phyloP scores from a whole-genome alignment of 2,329 filamentous ascomycete genomes.

The Chlorencoelia australis region DNA sequence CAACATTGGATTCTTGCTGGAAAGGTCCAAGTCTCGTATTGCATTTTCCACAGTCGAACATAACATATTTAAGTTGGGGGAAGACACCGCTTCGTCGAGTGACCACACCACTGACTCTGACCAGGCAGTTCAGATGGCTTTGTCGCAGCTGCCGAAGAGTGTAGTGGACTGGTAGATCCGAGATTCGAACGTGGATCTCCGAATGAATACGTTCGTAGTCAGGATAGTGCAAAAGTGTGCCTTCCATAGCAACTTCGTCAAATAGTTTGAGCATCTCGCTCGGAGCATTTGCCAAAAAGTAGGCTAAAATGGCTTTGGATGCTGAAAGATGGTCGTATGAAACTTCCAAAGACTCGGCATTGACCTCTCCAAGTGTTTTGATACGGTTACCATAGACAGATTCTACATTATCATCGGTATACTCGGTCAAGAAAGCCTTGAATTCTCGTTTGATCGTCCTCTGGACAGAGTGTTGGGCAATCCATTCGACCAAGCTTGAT shows the following conservation, averaged over 20 bases:
- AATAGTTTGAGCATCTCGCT: slow-evolving; percentile 94
- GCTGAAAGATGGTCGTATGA: slow-evolving; percentile 88
- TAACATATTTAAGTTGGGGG: slow-evolving; percentile 95
- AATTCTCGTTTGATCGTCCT: slow-evolving; percentile 93
- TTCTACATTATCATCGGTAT: slow-evolving; percentile 76
- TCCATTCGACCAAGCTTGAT: slow-evolving; percentile 88
- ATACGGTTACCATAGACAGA: slow-evolving; percentile 96
- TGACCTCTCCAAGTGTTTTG: slow-evolving; percentile 90
- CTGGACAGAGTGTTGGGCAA: slow-evolving; percentile 80
- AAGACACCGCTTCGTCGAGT: slow-evolving; percentile 92
- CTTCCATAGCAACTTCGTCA: slow-evolving; percentile 93
- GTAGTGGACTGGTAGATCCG: slow-evolving; percentile 87
- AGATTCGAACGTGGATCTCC: slow-evolving; percentile 95
- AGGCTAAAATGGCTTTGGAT: slow-evolving; percentile 87
- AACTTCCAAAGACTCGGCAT: slow-evolving; percentile 91
- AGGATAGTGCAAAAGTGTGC: slow-evolving; percentile 89
- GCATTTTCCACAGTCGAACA: slow-evolving; percentile 94
- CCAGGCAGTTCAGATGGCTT: slow-evolving; percentile 88
- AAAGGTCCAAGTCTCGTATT: slow-evolving; percentile 87
- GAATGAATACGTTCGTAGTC: slow-evolving; percentile 97
- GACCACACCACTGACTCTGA: slow-evolving; percentile 90
- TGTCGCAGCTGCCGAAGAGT: slow-evolving; percentile 92
- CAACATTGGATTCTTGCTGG: slow-evolving; percentile 91
- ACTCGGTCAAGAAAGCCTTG: slow-evolving; percentile 93
- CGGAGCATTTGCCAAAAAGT: slow-evolving; percentile 91